These are phyloP conservation scores for Athelia psychrophila DNA, from an alignment of 1,284 basidiomycete species.

Conservation along the genomic window DNA sequence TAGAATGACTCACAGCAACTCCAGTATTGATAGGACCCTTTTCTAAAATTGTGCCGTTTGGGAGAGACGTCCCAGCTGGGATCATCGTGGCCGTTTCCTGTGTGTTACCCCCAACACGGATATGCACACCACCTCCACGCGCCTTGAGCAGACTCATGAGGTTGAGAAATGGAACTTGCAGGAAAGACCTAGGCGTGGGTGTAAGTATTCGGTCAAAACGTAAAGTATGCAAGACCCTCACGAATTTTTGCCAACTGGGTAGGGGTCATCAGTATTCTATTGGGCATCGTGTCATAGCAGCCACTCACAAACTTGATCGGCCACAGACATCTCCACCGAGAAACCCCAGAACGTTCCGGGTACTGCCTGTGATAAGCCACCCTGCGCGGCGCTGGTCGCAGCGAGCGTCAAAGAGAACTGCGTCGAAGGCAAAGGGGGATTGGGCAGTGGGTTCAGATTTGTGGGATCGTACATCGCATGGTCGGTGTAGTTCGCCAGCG, in stretches of 20 bases:
- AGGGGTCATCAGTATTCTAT: background rate
- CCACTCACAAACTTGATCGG: slow-evolving; percentile 57
- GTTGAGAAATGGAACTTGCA: slow-evolving; percentile 71
- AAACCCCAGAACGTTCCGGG: slow-evolving; percentile 67
- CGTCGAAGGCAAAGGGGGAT: background rate
- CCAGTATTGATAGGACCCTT: slow-evolving; percentile 39
- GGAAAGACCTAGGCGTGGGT: slow-evolving; percentile 31
- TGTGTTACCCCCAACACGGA: slow-evolving; percentile 78
- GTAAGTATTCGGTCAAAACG: slow-evolving; percentile 2
- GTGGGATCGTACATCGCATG: background rate
- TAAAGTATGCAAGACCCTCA: slow-evolving; percentile 9
- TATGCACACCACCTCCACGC: slow-evolving; percentile 52
- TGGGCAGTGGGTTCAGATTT: background rate
- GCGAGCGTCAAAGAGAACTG: background rate
- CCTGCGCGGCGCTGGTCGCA: slow-evolving; percentile 6
- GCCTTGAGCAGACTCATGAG: slow-evolving; percentile 65
- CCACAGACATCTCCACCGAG: slow-evolving; percentile 72
- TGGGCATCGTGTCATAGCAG: background rate
- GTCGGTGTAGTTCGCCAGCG: slow-evolving; percentile 10
- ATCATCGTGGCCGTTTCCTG: slow-evolving; percentile 61
- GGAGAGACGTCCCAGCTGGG: slow-evolving; percentile 37
- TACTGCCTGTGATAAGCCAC: slow-evolving; percentile 48
- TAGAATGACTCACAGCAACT: slow-evolving; percentile 5
- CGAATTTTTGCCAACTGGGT: slow-evolving; percentile 11
- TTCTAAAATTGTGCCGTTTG: slow-evolving; percentile 43